Evolutionary conservation across 164 flowering plant genomes (phyloP).

Genomic region (Saururus chinensis): DNA sequence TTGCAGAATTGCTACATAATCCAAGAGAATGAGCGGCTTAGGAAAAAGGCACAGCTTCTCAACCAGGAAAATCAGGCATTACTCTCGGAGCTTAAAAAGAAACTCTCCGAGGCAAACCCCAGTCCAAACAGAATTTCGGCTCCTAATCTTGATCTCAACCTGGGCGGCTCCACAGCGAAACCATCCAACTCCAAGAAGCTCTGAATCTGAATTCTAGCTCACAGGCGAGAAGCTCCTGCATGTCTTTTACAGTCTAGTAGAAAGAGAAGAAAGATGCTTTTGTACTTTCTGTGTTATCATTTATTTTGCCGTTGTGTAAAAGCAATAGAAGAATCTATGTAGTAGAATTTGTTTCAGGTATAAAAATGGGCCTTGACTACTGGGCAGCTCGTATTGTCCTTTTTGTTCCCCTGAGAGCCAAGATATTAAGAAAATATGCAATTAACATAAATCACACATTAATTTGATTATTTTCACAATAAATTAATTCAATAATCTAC

Average conservation of each 20-base stretch:
- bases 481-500: constrained; percentile 26
- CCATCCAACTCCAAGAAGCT: constrained; percentile 24
- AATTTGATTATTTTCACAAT: too few species aligned
- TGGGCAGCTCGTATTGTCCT: neutral
- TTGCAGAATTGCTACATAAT: constrained; percentile 46
- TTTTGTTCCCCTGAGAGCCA: too few species aligned
- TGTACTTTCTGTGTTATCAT: neutral
- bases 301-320: neutral
- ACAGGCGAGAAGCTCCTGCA: neutral
- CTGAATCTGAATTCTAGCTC: constrained; percentile 6
- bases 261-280: neutral
- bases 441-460: too few species aligned
- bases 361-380: neutral
- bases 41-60: constrained; percentile 45
- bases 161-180: constrained; percentile 4
- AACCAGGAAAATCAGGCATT: constrained; percentile 55
- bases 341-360: neutral
- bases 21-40: constrained; percentile 47
- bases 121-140: constrained; percentile 2
- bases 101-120: constrained; percentile 7
- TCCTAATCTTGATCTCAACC: constrained; percentile 5
- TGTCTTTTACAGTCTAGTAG: neutral
- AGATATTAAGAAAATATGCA: too few species aligned
- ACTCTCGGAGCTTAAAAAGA: constrained; percentile 31
- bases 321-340: neutral